A percentile compares a stretch with the other conserved stretches of the same genome.
Evolutionary conservation across 2,329 filamentous ascomycete genomes (phyloP).

Genomic region (Aspergillus costaricaensis): DNA sequence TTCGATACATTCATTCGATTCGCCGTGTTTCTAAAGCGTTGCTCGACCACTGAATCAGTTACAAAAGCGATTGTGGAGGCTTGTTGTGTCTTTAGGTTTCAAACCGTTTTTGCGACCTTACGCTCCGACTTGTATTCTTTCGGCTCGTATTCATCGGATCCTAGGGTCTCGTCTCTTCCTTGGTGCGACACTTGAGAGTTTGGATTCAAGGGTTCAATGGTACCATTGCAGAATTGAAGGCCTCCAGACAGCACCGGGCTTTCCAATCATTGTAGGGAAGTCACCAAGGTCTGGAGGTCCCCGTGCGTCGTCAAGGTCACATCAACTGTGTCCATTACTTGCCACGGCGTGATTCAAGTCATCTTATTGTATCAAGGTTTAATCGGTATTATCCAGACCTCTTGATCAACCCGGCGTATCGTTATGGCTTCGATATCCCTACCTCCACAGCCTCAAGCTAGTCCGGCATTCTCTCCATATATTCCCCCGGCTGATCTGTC

Average conservation of each 20-base stretch:
- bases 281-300: conserved; percentile 32
- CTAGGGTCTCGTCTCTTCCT: neutral
- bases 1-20: conserved; percentile 8
- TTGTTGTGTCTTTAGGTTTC: conserved; percentile 1
- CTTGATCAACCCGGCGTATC: conserved; percentile 9
- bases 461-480: conserved; percentile 30
- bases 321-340: conserved; percentile 14
- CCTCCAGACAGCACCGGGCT: conserved; percentile 32
- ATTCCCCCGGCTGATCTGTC: conserved; percentile 27
- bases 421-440: conserved; percentile 43
- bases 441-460: conserved; percentile 32
- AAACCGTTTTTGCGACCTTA: conserved; percentile 8
- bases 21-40: neutral
- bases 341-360: conserved; percentile 9
- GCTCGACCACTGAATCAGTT: neutral
- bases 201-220: conserved; percentile 22
- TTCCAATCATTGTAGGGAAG: conserved; percentile 28
- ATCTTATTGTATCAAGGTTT: conserved; percentile 7
- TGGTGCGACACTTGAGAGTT: conserved; percentile 7
- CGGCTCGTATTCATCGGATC: neutral
- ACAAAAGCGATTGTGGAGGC: neutral
- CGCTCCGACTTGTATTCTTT: neutral
- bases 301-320: conserved; percentile 25
- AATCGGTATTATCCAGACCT: conserved; percentile 1
- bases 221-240: conserved; percentile 23